phyloP scores from a whole-genome alignment of 2,329 filamentous ascomycete species.

The Coleophoma eucalyptorum region DNA sequence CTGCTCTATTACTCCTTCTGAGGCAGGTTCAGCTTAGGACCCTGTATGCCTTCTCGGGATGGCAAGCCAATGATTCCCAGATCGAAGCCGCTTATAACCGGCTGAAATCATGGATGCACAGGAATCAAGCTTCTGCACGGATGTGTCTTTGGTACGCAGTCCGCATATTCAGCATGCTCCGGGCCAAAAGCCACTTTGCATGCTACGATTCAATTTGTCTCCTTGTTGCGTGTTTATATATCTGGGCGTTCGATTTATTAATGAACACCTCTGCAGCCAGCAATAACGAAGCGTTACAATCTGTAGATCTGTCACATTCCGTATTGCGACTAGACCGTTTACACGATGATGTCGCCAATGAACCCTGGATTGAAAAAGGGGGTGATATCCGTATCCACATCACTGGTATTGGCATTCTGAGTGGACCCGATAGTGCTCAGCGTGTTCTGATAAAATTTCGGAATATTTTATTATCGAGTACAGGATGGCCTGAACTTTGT shows the following conservation, averaged over 20 bases:
- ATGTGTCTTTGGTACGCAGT: not conserved
- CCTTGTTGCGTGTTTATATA: not conserved
- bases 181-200: not conserved
- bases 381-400: not conserved
- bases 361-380: not conserved
- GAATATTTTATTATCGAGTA: not conserved
- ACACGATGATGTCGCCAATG: not conserved
- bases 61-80: not conserved
- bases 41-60: not conserved
- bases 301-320: no score
- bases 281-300: no score
- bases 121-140: not conserved
- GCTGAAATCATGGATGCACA: not conserved
- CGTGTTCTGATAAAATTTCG: not conserved
- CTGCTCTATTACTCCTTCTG: not conserved
- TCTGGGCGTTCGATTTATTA: not conserved
- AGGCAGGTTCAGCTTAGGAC: not conserved
- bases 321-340: not conserved
- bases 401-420: not conserved
- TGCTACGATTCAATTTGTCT: not conserved
- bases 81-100: not conserved
- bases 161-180: not conserved
- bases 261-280: no score
- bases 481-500: not conserved
- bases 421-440: not conserved